These are phyloP conservation scores for Misopates orontium DNA, from an alignment of 257 asterid genomes.

Conservation along the genomic window DNA sequence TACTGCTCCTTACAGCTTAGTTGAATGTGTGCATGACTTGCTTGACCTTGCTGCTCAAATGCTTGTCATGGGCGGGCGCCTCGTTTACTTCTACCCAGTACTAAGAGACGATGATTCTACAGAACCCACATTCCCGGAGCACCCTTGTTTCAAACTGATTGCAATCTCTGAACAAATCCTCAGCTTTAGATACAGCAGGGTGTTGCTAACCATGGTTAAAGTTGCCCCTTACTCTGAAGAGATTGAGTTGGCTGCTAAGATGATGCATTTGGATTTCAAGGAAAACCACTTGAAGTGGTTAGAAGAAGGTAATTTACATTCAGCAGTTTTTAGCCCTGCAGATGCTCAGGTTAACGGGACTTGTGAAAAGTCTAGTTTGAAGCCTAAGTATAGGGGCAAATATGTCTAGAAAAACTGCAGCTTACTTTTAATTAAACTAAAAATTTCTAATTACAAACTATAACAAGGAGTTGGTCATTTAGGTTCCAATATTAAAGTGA, in stretches of 20 bases:
- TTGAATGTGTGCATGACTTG: conserved; percentile 93
- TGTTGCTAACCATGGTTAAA: conserved; percentile 71
- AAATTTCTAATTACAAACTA: too few species aligned
- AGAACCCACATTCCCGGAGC: conserved; percentile 75
- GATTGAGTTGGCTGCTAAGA: conserved; percentile 61
- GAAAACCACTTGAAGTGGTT: conserved; percentile 92
- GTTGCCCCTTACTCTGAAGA: conserved; percentile 68
- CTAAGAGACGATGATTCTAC: conserved; percentile 64
- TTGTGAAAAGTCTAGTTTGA: conserved; percentile 53
- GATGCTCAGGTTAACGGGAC: conserved; percentile 42
- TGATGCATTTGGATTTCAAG: conserved; percentile 69
- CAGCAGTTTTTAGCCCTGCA: conserved; percentile 82
- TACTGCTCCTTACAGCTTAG: conserved; percentile 92
- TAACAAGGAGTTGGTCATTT: too few species aligned
- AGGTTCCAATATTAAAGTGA: too few species aligned
- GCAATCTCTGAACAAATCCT: conserved; percentile 84
- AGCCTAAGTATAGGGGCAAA: conserved; percentile 25
- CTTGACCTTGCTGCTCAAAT: conserved; percentile 88
- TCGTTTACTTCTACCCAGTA: conserved; percentile 90
- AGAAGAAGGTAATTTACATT: conserved; percentile 91
- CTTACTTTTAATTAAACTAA: too few species aligned
- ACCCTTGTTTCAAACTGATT: conserved; percentile 76
- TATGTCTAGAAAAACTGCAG: not conserved
- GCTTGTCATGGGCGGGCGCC: conserved; percentile 92
- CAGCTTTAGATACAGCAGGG: conserved; percentile 88